phyloP scores from a whole-genome alignment of 2,329 filamentous ascomycete genomes.

The Pseudopyrenochaeta lycopersici region DNA sequence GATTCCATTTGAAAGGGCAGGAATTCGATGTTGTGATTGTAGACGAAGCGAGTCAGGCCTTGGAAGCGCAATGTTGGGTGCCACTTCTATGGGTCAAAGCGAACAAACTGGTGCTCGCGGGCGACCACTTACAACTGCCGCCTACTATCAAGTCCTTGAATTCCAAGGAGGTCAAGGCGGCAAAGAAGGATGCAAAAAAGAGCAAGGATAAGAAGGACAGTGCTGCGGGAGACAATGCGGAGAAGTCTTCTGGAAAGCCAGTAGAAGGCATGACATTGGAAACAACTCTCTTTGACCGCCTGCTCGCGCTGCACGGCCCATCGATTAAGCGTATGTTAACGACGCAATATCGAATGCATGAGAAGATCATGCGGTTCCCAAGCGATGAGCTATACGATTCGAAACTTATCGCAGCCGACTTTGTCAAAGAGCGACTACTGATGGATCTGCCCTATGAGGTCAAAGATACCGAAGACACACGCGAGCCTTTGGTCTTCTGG shows the following conservation, averaged over 20 bases:
- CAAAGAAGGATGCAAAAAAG: conserved; percentile 44
- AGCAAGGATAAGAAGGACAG: conserved; percentile 54
- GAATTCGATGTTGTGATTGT: conserved; percentile 94
- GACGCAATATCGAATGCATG: conserved; percentile 98
- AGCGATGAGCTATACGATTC: conserved; percentile 87
- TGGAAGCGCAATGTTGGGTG: conserved; percentile 98
- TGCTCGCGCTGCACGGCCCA: conserved; percentile 81
- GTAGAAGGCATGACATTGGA: conserved; percentile 71
- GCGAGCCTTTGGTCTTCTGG: conserved; percentile 88
- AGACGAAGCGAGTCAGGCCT: conserved; percentile 93
- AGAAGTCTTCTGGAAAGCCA: conserved; percentile 46
- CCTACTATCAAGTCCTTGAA: conserved; percentile 88
- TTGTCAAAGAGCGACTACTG: conserved; percentile 78
- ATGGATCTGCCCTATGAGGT: conserved; percentile 81
- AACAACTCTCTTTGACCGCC: conserved; percentile 90
- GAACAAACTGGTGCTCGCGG: conserved; percentile 86
- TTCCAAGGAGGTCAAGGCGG: conserved; percentile 48
- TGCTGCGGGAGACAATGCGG: conserved; percentile 32
- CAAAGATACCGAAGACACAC: conserved; percentile 82
- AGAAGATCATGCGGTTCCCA: conserved; percentile 93
- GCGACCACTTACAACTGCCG: conserved; percentile 92
- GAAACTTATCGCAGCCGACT: conserved; percentile 80
- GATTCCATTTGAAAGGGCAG: conserved; percentile 80
- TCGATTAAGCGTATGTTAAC: conserved; percentile 94
- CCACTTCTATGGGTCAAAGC: conserved; percentile 75